Conservation (phyloP, 2,329 filamentous ascomycete genomes). For the Tolypocladium ophioglossoides region DNA sequence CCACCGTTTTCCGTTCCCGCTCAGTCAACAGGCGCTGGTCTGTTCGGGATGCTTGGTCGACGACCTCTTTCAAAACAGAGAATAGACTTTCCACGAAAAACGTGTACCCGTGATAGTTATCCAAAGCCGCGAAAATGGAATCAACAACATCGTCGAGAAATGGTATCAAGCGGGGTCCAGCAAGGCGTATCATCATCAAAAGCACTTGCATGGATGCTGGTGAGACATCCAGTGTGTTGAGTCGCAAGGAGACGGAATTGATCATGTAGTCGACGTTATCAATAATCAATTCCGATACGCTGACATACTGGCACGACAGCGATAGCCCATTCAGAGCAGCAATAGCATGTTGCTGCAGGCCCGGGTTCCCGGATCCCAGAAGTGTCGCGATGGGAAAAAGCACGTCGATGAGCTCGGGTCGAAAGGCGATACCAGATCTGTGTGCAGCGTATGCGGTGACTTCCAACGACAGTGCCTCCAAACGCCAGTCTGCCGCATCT, state of each 20-base stretch:
- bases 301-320: slow-evolving; percentile 59
- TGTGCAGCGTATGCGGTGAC: slow-evolving; percentile 66
- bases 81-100: slow-evolving; percentile 79
- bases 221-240: slow-evolving; percentile 87
- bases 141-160: slow-evolving; percentile 87
- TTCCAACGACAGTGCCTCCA: slow-evolving; percentile 73
- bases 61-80: slow-evolving; percentile 68
- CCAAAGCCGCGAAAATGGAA: slow-evolving; percentile 85
- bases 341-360: slow-evolving; percentile 72
- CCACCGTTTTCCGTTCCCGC: slow-evolving; percentile 19
- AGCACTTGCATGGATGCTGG: slow-evolving; percentile 85
- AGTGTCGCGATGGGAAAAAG: slow-evolving; percentile 88
- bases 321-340: slow-evolving; percentile 75
- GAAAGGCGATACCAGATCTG: slow-evolving; percentile 57
- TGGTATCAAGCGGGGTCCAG: slow-evolving; percentile 70
- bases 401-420: slow-evolving; percentile 78
- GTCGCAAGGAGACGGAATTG: slow-evolving; percentile 77
- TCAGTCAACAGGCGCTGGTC: slow-evolving; percentile 36
- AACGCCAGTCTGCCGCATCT: slow-evolving; percentile 52
- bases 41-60: slow-evolving; percentile 65
- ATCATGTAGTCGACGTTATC: slow-evolving; percentile 95
- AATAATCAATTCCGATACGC: slow-evolving; percentile 69
- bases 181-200: slow-evolving; percentile 86
- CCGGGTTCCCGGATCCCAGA: slow-evolving; percentile 58
- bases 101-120: slow-evolving; percentile 90